Percentiles rank a stretch among this genome's conserved stretches.
phyloP scores from a whole-genome alignment of 352 stramenopile species.

The Phytophthora quininea region DNA sequence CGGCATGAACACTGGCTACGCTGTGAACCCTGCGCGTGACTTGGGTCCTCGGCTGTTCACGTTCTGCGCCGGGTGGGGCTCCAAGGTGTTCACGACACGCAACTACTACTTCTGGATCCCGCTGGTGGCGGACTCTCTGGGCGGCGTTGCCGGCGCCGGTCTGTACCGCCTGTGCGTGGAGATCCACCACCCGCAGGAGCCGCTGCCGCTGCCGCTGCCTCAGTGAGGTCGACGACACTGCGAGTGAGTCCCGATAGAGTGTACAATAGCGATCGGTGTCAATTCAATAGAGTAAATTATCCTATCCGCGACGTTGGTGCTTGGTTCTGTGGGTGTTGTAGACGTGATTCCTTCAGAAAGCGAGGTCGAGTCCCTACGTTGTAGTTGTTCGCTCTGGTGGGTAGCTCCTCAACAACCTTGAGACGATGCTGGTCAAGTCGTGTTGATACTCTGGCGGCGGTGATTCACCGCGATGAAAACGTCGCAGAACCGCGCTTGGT shows the following conservation, averaged over 20 bases:
- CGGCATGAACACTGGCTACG: slow-evolving; percentile 38
- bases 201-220: not conserved
- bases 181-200: slow-evolving; percentile 40
- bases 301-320: too few relatives aligned
- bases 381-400: not conserved
- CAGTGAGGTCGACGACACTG: too few relatives aligned
- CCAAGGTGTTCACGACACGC: slow-evolving; percentile 42
- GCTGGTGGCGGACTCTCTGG: slow-evolving; percentile 43
- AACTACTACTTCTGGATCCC: slow-evolving; percentile 65
- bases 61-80: slow-evolving; percentile 42
- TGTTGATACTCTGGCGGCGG: not conserved
- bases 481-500: slow-evolving; percentile 17
- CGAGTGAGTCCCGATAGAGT: too few relatives aligned
- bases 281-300: too few relatives aligned
- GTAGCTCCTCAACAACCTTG: not conserved
- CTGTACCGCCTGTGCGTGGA: slow-evolving; percentile 42
- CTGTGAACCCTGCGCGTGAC: slow-evolving; percentile 48
- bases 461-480: not conserved
- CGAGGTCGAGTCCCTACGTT: not conserved
- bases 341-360: too few relatives aligned
- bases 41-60: slow-evolving; percentile 49
- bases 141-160: slow-evolving; percentile 34
- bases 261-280: too few relatives aligned
- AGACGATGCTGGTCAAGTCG: slow-evolving; percentile 1
- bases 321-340: too few relatives aligned